Conservation (phyloP, 2,329 filamentous ascomycete species). For the Elsinoe australis region DNA sequence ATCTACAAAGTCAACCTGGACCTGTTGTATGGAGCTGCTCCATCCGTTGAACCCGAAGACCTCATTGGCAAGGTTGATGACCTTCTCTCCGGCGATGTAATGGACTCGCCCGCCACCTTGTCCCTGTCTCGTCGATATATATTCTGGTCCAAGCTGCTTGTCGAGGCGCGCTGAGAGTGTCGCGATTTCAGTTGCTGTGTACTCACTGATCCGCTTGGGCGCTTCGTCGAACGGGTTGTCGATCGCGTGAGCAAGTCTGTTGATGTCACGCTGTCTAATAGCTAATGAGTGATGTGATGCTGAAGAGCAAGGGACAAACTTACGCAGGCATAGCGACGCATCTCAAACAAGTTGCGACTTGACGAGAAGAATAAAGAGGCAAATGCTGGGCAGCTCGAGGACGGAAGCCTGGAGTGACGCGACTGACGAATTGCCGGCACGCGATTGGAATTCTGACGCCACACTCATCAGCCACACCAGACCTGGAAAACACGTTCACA, state of each 20-base stretch:
- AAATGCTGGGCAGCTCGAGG: constrained; percentile 3
- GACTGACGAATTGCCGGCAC: neutral
- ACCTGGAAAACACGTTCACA: constrained; percentile 1
- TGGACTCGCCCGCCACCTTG: constrained; percentile 80
- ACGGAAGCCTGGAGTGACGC: constrained; percentile 11
- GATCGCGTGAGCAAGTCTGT: constrained; percentile 33
- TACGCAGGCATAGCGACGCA: constrained; percentile 21
- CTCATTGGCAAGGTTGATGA: constrained; percentile 88
- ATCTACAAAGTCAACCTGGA: constrained; percentile 81
- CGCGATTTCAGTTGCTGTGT: constrained; percentile 83
- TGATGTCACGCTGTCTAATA: constrained; percentile 27
- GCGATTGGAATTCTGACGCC: neutral
- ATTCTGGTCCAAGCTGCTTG: constrained; percentile 91
- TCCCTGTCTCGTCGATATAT: constrained; percentile 78
- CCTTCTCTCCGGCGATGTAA: constrained; percentile 94
- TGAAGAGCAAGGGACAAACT: constrained; percentile 7
- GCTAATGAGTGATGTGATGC: neutral
- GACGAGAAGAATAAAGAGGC: neutral
- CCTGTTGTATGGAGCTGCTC: constrained; percentile 91
- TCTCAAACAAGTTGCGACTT: constrained; percentile 2
- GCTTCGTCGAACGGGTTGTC: constrained; percentile 75
- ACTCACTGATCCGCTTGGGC: constrained; percentile 62
- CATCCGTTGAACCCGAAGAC: constrained; percentile 97
- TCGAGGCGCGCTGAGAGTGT: constrained; percentile 79
- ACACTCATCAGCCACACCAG: neutral